Conservation (phyloP, 768 basidiomycete species). For the Boletellus ananas region DNA sequence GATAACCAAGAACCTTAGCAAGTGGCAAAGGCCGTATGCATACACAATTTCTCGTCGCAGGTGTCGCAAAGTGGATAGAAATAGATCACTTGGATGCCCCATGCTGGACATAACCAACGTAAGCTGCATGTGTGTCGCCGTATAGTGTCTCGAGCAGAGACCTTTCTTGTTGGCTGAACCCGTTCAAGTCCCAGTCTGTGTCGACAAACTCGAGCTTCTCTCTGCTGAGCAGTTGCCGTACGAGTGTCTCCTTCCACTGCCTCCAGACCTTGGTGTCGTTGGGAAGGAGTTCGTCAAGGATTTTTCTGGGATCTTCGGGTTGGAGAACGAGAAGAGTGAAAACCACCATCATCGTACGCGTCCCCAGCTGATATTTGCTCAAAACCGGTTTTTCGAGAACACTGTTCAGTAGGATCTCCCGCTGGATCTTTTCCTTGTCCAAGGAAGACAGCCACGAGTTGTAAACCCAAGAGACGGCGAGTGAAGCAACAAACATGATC, state of each 20-base stretch:
- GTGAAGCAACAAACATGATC: conserved; percentile 32
- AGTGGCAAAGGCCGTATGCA: background rate
- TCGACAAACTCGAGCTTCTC: conserved; percentile 23
- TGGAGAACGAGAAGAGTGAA: conserved; percentile 23
- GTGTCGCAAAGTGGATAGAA: background rate
- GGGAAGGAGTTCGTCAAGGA: conserved; percentile 25
- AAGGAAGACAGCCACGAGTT: conserved; percentile 35
- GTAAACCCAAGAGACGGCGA: conserved; percentile 35
- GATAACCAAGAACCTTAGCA: background rate
- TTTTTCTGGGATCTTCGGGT: conserved; percentile 17
- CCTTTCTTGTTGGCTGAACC: conserved; percentile 15
- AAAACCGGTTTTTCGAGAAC: conserved; percentile 23
- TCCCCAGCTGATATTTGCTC: conserved; percentile 25
- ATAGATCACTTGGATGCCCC: conserved; percentile 6
- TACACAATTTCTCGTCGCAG: background rate
- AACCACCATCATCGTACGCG: conserved; percentile 24
- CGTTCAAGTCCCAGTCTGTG: conserved; percentile 21
- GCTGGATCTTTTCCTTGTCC: conserved; percentile 34
- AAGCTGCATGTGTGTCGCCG: conserved; percentile 23
- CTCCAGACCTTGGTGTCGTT: conserved; percentile 31
- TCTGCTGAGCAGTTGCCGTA: conserved; percentile 11
- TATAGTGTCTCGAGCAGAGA: conserved; percentile 23
- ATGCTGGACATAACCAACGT: conserved; percentile 19
- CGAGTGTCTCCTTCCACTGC: conserved; percentile 20
- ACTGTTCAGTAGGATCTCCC: conserved; percentile 18